Evolutionary conservation across 306 rosid genomes (phyloP), one percentile per base, ranked within the genome.

Genomic region (Prunus mume): DNA sequence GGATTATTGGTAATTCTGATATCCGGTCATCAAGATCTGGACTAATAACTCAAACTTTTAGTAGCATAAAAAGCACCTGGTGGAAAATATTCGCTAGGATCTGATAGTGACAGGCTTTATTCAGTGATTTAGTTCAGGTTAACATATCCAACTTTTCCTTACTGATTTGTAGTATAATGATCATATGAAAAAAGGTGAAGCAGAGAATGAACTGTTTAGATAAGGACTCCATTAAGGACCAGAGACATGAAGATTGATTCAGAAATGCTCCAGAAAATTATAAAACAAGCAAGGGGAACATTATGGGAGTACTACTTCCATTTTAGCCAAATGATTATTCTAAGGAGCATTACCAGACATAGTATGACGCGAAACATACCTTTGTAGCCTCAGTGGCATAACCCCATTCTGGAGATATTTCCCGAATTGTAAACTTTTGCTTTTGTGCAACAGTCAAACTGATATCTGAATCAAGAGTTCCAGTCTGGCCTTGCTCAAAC

Each of bases 391-490:
- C 98, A 41, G 82, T 71, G 67, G 96, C 86, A 85, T 83, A 90
- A 71, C 96, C 92, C 88, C 90, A 87, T 76, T 88, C 98, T 62
- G 99, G 99, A 67, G 90, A 90, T 83, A 96, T 85, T 77, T 86
- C 90, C 57, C 4, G 86, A 72, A 96, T 89, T 30, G 86, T 74
- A 82, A 96, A 96, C 80, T 87, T 96, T 77, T 85, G 96, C 76
- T 89, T 81, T 85, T 85, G 95, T 55, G 81, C 82, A 66, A 86
- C 78, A 22, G 90, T 86, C 88, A 88, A 85, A 67, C 78, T 84
- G 72, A 88, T 71, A 72, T 79, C 89, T 57, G 76, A 70, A 62
- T 61, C 91, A 63, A 74, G 83, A 73, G 86, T 78, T 83, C 79
- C 89, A 76, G 32, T 78, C 65, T 82, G 86, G 72, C 73, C 76